A percentile compares a stretch with the other conserved stretches of the same genome.
These are phyloP conservation scores for Globisporangium abappressorium DNA, from an alignment of 352 stramenopile species.

Conservation along the genomic window DNA sequence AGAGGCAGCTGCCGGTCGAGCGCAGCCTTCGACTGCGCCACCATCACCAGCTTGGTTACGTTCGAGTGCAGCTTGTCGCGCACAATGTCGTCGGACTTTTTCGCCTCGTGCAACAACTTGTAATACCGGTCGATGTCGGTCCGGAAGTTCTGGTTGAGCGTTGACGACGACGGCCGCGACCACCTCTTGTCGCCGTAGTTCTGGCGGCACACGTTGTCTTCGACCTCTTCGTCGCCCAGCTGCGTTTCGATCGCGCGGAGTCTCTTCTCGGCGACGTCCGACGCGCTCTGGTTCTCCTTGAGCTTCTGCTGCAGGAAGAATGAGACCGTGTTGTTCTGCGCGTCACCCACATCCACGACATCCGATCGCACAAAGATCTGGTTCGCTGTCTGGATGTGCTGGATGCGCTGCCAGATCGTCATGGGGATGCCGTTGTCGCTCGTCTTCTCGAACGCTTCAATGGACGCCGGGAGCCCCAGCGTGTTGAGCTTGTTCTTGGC, in stretches of 20 bases:
- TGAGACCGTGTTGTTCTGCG: conserved; percentile 24
- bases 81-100: conserved; percentile 65
- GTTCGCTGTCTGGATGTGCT: conserved; percentile 38
- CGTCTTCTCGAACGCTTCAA: conserved; percentile 75
- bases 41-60: conserved; percentile 30
- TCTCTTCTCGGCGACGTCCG: conserved; percentile 54
- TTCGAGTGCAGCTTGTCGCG: conserved; percentile 41
- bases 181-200: conserved; percentile 66
- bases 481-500: conserved; percentile 48
- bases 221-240: conserved; percentile 54
- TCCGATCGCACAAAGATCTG: conserved; percentile 19
- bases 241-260: conserved; percentile 50
- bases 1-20: conserved; percentile 55
- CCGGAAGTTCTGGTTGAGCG: conserved; percentile 56
- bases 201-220: conserved; percentile 64
- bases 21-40: conserved; percentile 47
- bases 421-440: conserved; percentile 52
- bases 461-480: conserved; percentile 69
- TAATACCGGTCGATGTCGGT: conserved; percentile 73
- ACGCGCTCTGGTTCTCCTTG: conserved; percentile 48
- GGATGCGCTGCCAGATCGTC: conserved; percentile 54
- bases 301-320: conserved; percentile 47
- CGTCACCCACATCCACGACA: background rate
- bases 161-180: conserved; percentile 45
- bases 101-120: conserved; percentile 66